These are phyloP conservation scores for Bifiguratus adelaidae DNA, from an alignment of 192 early-diverging fungal species.

Conservation along the genomic window DNA sequence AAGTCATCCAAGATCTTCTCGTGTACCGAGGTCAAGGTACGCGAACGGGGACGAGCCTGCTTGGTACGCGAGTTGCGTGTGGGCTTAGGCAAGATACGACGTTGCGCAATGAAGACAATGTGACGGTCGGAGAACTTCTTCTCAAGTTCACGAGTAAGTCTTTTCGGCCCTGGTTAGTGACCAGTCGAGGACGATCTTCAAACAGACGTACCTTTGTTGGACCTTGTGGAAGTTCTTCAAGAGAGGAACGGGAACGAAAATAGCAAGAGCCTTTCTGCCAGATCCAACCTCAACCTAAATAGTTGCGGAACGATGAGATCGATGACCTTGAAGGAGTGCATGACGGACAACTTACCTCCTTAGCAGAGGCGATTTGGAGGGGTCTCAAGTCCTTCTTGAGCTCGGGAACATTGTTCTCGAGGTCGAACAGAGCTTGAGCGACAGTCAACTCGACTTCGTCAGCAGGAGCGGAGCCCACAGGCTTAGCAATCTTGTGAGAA, in stretches of 20 bases:
- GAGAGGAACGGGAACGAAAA: slow-evolving; percentile 95
- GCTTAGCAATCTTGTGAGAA: slow-evolving; percentile 29
- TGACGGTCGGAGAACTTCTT: slow-evolving; percentile 99
- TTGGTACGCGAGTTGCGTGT: slow-evolving; percentile 78
- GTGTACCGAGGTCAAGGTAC: slow-evolving; percentile 94
- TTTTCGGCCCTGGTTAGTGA: slow-evolving; percentile 5
- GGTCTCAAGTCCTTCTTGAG: slow-evolving; percentile 94
- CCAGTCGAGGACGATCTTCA: not conserved
- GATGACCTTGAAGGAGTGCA: too few relatives aligned
- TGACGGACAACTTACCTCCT: slow-evolving; percentile 60
- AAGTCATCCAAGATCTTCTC: slow-evolving; percentile 95
- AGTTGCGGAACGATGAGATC: not conserved
- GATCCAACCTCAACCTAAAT: slow-evolving; percentile 78
- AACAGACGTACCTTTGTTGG: slow-evolving; percentile 57
- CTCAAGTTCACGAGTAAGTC: slow-evolving; percentile 97
- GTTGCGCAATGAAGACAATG: slow-evolving; percentile 86
- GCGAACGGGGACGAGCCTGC: slow-evolving; percentile 91
- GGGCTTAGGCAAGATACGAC: slow-evolving; percentile 93
- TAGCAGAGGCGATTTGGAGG: slow-evolving; percentile 88
- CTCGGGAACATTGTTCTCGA: slow-evolving; percentile 92
- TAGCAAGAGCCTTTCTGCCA: slow-evolving; percentile 91
- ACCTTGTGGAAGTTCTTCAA: slow-evolving; percentile 95
- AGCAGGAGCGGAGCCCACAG: slow-evolving; percentile 22
- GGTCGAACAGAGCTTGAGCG: slow-evolving; percentile 91
- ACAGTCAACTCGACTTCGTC: slow-evolving; percentile 89